Base-by-base conservation (phyloP, 768 basidiomycete species). In the Lentinula sp. region DNA sequence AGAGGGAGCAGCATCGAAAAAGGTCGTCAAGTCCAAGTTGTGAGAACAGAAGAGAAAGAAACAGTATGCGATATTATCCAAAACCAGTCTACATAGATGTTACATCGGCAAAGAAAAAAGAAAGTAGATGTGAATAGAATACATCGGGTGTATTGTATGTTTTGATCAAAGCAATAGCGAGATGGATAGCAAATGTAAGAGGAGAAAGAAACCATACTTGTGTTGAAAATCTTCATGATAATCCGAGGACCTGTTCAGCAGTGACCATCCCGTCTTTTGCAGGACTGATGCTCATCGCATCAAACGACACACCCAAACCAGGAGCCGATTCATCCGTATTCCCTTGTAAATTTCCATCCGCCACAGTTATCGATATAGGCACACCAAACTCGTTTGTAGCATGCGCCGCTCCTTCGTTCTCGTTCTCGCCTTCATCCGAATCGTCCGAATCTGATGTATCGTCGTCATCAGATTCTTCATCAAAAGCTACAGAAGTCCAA, bases 251-350 rank as follows among this genome's bases (percentile, higher is more conserved):
- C 21, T 42, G 35, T n/a, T 59, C 58, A 15, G 48, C 59, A 10
- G 59, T 34, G 6, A 40, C 11, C 5, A 60, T 34, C 39, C 59
- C 59, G 2, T 23, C 45, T 16, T 52, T 60, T 28, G 50, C 71
- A 39, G 91, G 91, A 65, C 91, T 93, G 64, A 93, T 93, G 65
- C 89, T 93, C 91, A 93, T 92, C 35, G 83, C 86, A 8, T 82
- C 88, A 63, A 93, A 82, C 3, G 88, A 89, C 63, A 76, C 77
- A 7, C 85, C 88, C 5, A 93, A 76, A 11, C 40, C 40, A 9
- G 37, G 55, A 18, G n/a, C 40, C 15, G 37, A 23, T 3, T 78
- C 82, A 31, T 76, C 77, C n/a, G 82, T 78, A 57, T 80, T 79
- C 16, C 21, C 35, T 23, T 39, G 10, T 15, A 32, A 9, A 70